phyloP scores from a whole-genome alignment of 441 rosid genomes.

The Populus hybrid region DNA sequence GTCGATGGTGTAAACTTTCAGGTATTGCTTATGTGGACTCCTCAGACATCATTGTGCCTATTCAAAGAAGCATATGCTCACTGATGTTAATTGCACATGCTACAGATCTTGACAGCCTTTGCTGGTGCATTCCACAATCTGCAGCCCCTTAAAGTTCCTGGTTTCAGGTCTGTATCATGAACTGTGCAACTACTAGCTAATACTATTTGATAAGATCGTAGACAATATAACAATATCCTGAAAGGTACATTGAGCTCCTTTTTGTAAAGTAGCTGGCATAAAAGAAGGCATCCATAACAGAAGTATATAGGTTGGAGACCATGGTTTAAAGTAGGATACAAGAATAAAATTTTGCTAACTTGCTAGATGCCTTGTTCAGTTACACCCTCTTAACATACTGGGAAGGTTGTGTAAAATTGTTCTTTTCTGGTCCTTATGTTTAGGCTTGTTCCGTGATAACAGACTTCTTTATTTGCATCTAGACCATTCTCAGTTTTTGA shows the following conservation, averaged over 20 bases:
- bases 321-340: background rate
- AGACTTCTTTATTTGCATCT: background rate
- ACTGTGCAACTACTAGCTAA: background rate
- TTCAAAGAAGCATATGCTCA: background rate
- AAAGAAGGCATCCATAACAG: background rate
- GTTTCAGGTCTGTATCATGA: constrained; percentile 51
- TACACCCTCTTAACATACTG: background rate
- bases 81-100: constrained; percentile 16
- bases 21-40: background rate
- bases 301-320: background rate
- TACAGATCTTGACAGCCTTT: constrained; percentile 84
- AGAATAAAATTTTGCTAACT: background rate
- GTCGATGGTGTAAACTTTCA: too few relatives aligned
- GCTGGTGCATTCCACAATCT: constrained; percentile 85
- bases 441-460: background rate
- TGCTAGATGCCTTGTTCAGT: background rate
- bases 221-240: background rate
- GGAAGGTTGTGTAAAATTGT: background rate
- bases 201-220: background rate
- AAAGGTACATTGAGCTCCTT: background rate
- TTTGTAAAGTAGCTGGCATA: background rate
- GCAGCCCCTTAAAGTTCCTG: constrained; percentile 48
- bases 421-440: background rate
- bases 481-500: background rate
- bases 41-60: background rate